phyloP scores from a whole-genome alignment of 2,329 filamentous ascomycete genomes.

The Colletotrichum sp. region DNA sequence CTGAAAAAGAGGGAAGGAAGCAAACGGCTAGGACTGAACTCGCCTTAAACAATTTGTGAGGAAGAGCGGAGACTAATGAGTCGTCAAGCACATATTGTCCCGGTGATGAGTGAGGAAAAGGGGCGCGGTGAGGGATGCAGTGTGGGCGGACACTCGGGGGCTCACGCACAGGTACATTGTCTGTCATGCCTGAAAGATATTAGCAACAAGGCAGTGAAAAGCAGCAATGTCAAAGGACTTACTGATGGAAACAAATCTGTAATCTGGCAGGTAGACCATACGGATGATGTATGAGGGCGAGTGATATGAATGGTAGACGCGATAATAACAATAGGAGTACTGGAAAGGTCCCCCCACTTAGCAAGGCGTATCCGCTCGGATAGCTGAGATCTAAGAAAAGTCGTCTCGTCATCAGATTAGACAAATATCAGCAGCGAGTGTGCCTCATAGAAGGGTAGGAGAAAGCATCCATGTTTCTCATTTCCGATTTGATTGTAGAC shows the following conservation, averaged over 20 bases:
- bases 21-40: neutral
- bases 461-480: neutral
- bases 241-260: neutral
- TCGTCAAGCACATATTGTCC: neutral
- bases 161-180: neutral
- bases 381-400: neutral
- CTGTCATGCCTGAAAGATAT: neutral
- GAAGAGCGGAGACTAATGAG: neutral
- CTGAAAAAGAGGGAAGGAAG: neutral
- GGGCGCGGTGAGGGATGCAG: neutral
- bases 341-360: neutral
- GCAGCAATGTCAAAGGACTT: neutral
- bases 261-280: neutral
- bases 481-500: neutral
- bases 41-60: neutral
- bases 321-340: neutral
- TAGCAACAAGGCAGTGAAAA: neutral
- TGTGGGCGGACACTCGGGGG: neutral
- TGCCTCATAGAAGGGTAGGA: neutral
- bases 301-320: neutral
- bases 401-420: neutral
- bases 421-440: neutral
- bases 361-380: neutral
- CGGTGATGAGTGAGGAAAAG: neutral
- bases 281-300: neutral